Evolutionary conservation across 2,329 filamentous ascomycete genomes (phyloP), one percentile per base, ranked within the genome.

Genomic region (Arachnomyces sp.): DNA sequence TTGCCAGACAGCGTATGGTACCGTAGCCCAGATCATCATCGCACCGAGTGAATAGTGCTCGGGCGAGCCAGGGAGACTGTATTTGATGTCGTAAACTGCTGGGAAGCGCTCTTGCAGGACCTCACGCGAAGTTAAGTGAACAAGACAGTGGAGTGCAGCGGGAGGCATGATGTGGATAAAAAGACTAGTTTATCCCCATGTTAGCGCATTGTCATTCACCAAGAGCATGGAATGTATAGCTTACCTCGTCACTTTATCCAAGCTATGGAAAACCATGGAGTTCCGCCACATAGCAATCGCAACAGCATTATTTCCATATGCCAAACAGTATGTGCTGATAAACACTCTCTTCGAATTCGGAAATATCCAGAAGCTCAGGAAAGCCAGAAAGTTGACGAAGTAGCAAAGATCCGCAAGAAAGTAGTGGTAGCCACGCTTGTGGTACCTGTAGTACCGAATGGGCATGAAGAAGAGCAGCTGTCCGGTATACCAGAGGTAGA

Each of bases 101-200:
- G 90, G 89, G 58, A 94, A 96, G 14, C 81, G 77, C 17, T 70
- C 64, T 48, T 73, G 68, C 55, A 93, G 83, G 31, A 75, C 60
- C 15, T 79, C 77, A 1, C 76, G 63, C 0, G 82, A 65, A 9
- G 88, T 72, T 14, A 96, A 72, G 59, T 98, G 92, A 12, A 94
- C 84, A 11, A 98, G 73, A 57, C 87, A 93, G 63, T 98, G 92
- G 9, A 98, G 74, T 1, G 89, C 86, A 4, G 84, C 90, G 49
- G 89, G 94, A 1, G 92, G 92, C 90, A 98, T 98, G 55, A 98
- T 94, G 63, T 98, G 92, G 52, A 98, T 95, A 67, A 98, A 98
- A n/a, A 98, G 74, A 60, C 79, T 82, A 45, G 7, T 5, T 9
- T 9, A 25, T 25, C 9, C 46, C 30, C 43, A 38, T 35, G 11